Evolutionary conservation across 1,139 yeast species (phyloP).

Genomic region (Geotrichum europaeum): DNA sequence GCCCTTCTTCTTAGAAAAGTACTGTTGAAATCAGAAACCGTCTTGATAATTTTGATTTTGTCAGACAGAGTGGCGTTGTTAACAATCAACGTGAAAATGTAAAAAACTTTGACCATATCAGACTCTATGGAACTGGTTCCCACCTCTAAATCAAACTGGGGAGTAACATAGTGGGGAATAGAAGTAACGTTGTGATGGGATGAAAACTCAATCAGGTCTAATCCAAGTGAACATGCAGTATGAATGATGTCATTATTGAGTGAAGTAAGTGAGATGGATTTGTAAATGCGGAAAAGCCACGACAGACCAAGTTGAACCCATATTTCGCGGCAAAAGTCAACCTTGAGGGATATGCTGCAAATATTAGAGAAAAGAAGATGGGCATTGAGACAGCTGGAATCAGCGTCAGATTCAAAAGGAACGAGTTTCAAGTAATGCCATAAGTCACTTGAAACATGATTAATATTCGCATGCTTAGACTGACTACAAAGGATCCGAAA

Average conservation of each 20-base stretch:
- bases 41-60: neutral
- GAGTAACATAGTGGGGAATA: neutral
- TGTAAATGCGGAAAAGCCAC: slow-evolving; percentile 8
- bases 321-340: neutral
- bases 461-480: neutral
- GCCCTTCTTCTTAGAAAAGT: slow-evolving; percentile 3
- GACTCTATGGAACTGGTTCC: neutral
- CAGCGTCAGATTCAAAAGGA: neutral
- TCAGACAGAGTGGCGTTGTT: neutral
- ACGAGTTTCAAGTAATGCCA: slow-evolving; percentile 3
- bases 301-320: slow-evolving; percentile 9
- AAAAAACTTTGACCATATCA: neutral
- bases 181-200: neutral
- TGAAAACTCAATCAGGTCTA: slow-evolving; percentile 11
- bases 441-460: neutral
- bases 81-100: neutral
- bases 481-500: neutral
- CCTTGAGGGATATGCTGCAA: slow-evolving; percentile 10
- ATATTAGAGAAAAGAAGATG: slow-evolving; percentile 12
- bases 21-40: neutral
- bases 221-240: slow-evolving; percentile 12
- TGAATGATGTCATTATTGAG: slow-evolving; percentile 5
- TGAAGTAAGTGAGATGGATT: neutral
- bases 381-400: neutral
- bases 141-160: neutral